A percentile compares a stretch with the other conserved stretches of the same genome.
Evolutionary conservation across 2,329 filamentous ascomycete species (phyloP).

Genomic region (Cladosporium sp.): DNA sequence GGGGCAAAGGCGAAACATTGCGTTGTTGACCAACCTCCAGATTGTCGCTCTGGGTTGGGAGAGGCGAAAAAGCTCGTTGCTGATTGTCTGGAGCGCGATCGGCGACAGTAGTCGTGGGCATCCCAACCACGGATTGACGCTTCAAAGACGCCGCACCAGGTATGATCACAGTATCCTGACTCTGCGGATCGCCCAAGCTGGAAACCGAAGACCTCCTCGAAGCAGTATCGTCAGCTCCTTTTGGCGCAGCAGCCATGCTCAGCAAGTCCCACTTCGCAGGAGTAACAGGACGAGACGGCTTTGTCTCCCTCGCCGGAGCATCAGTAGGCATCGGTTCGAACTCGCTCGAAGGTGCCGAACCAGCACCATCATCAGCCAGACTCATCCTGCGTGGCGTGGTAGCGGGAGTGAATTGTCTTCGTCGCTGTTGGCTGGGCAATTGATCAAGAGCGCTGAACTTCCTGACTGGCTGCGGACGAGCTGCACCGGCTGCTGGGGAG

Average conservation of each 20-base stretch:
- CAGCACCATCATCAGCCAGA: background rate
- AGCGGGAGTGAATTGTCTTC: background rate
- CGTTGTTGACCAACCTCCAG: background rate
- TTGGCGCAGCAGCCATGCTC: slow-evolving; percentile 24
- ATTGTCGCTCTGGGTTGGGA: background rate
- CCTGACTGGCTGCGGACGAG: slow-evolving; percentile 18
- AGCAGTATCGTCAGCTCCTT: slow-evolving; percentile 11
- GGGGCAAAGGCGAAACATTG: background rate
- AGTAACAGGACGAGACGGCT: background rate
- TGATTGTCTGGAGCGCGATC: background rate
- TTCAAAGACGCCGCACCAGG: background rate
- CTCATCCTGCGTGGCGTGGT: background rate
- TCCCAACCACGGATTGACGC: background rate
- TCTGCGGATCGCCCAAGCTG: slow-evolving; percentile 19
- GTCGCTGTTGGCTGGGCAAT: slow-evolving; percentile 23
- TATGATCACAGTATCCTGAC: background rate
- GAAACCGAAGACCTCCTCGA: slow-evolving; percentile 25
- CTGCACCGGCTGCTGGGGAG: background rate
- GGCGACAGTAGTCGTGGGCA: background rate
- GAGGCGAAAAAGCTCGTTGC: background rate
- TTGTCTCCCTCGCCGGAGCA: background rate
- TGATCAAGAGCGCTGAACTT: slow-evolving; percentile 23
- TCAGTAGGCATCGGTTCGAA: background rate
- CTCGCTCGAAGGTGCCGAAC: background rate
- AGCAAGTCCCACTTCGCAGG: slow-evolving; percentile 14